phyloP scores from a whole-genome alignment of 768 basidiomycete species.

The Exidia glandulosa region DNA sequence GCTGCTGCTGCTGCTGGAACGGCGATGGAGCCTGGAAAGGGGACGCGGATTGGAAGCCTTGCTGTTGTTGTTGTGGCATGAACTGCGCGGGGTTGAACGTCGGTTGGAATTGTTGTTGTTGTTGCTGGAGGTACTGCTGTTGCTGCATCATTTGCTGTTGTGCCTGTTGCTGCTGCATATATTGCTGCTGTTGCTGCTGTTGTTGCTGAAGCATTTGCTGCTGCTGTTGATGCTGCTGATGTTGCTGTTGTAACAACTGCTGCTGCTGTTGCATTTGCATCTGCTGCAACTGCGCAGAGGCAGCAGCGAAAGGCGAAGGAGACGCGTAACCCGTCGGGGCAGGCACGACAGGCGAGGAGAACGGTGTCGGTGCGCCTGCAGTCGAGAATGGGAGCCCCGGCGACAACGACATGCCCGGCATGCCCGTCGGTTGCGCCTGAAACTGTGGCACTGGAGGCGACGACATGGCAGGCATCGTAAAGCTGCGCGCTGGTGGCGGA shows the following conservation, averaged over 20 bases:
- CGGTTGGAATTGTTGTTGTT: background rate
- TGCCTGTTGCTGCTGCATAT: background rate
- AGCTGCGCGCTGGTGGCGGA: constrained; percentile 2
- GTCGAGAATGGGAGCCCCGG: no score
- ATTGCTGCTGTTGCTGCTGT: constrained; percentile 17
- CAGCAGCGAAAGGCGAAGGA: no score
- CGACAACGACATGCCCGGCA: no score
- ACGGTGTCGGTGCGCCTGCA: no score
- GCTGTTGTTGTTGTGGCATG: constrained; percentile 18
- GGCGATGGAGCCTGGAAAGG: constrained; percentile 9
- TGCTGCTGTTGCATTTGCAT: background rate
- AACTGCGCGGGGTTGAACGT: constrained; percentile 5
- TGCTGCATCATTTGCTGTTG: constrained; percentile 1
- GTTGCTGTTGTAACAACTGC: background rate
- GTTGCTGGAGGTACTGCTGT: background rate
- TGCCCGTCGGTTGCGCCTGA: background rate
- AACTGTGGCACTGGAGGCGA: background rate
- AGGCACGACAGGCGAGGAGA: no score
- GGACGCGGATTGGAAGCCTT: constrained; percentile 16
- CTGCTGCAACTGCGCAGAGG: background rate
- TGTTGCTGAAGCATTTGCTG: constrained; percentile 14
- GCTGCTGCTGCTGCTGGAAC: constrained; percentile 8
- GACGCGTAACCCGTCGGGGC: no score
- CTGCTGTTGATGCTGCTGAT: constrained; percentile 12
- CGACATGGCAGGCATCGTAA: background rate